Evolutionary conservation across 495 filamentous ascomycete genomes (phyloP), one percentile per base, ranked within the genome.

Genomic region (Aspergillus nanangensis): DNA sequence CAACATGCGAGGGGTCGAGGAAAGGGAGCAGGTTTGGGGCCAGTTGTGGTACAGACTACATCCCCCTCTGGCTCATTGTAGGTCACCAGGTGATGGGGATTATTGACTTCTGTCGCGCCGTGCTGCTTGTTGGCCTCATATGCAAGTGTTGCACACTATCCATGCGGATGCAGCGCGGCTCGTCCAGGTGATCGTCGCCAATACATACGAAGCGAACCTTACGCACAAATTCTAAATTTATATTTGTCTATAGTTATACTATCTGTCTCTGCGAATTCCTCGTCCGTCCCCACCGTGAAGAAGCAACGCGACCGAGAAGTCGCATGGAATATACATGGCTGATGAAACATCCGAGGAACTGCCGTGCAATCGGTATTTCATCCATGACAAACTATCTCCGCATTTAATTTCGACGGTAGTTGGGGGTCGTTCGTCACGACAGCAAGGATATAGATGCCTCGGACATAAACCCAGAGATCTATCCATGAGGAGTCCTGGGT

Each of bases 141-240:
- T n/a, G n/a, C n/a, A n/a, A n/a, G n/a, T n/a, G n/a, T n/a, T n/a
- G n/a, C n/a, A n/a, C n/a, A n/a, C n/a, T n/a, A n/a, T n/a, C n/a
- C n/a, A n/a, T n/a, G n/a, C n/a, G n/a, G n/a, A n/a, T n/a, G n/a
- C n/a, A n/a, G n/a, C 13, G 8, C 37, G 67, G 66, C 50, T 61
- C 48, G 66, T 70, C 25, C 53, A 54, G 35, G 67, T 67, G 33
- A 24, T 60, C 25, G 66, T 67, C 35, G 60, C 58, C 13, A 70
- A 67, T 38, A 64, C 62, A 2, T 67, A 70, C 43, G 62, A 67
- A 45, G 64, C 63, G 1, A 55, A 59, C 41, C 47, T 70, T n/a
- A n/a, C n/a, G n/a, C 3, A 56, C 52, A 10, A 64, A 64, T 0
- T 63, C 66, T 17, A 70, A 70, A 38, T 66, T 64, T 44, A 70